Percentiles rank a stretch among this genome's conserved stretches.
Evolutionary conservation across 768 basidiomycete species (phyloP).

Genomic region (Clitopilus hobsonii): DNA sequence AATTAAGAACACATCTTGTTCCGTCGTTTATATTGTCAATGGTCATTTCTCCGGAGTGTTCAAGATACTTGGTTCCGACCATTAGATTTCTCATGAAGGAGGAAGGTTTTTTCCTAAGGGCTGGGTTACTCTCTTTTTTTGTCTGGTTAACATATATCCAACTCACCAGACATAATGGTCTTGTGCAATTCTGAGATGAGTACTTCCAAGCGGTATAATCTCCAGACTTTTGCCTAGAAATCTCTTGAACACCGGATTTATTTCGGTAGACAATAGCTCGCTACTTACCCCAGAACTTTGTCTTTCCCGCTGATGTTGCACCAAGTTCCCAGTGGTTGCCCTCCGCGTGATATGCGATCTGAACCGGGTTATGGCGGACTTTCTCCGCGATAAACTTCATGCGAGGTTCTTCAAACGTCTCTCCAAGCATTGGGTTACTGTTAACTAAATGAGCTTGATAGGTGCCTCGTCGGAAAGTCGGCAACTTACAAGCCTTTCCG

Average conservation of each 20-base stretch:
- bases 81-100: conserved; percentile 87
- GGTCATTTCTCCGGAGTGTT: conserved; percentile 76
- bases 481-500: conserved; percentile 80
- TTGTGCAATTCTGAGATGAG: conserved; percentile 58
- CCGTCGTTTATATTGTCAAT: conserved; percentile 59
- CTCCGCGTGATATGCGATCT: conserved; percentile 84
- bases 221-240: conserved; percentile 85
- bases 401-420: conserved; percentile 81
- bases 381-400: conserved; percentile 87
- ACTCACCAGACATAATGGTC: conserved; percentile 71
- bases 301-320: conserved; percentile 77
- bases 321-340: conserved; percentile 72
- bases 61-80: conserved; percentile 88
- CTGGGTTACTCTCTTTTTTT: not conserved
- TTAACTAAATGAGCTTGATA: conserved; percentile 4
- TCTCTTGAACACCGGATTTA: conserved; percentile 12
- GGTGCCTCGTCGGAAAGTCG: not conserved
- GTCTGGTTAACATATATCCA: not conserved
- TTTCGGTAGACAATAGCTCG: conserved; percentile 4
- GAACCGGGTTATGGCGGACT: conserved; percentile 78
- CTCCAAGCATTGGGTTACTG: conserved; percentile 85
- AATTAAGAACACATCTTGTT: conserved; percentile 67
- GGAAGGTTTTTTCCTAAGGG: conserved; percentile 76
- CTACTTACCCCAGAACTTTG: conserved; percentile 84
- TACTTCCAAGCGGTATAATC: conserved; percentile 75